Evolutionary conservation across 768 basidiomycete genomes (phyloP), one percentile per base, ranked within the genome.

Genomic region (Coprinopsis marcescibilis): DNA sequence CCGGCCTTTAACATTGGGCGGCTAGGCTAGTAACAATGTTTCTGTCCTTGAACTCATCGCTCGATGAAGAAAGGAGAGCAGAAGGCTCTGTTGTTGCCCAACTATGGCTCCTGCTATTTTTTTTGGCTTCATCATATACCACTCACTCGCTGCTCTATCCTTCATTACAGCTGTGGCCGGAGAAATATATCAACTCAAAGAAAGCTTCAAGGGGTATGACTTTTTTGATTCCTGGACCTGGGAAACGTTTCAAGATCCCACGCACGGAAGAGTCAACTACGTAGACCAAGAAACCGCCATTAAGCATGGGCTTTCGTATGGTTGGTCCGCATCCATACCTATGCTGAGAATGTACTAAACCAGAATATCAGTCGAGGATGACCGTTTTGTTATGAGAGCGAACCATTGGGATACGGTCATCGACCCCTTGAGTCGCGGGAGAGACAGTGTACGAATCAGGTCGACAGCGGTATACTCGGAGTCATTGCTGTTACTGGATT

Each of bases 251-350:
- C 55, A 71, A 47, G 81, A 84, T 56, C 81, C 80, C n/a, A 84
- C 81, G 0, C 76, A 81, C 50, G 81, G 81, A n/a, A 65, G 75
- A 42, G 78, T 80, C 48, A 75, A 81, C 60, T 83, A 79, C 50
- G 68, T 82, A 26, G 67, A 73, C 50, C 52, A 66, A 53, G 41
- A 50, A 13, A 70, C 71, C 1, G 75, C 81, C 0, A 41, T 65
- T n/a, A 15, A 40, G 0, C 56, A 58, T 1, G 76, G 75, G 46
- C 64, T 82, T 25, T 65, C 79, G 7, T 73, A 58, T 46, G 76
- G 80, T 77, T 36, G 20, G 68, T 48, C n/a, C 24, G 25, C 25
- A 41, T 43, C 44, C 33, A 20, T 14, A 21, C 6, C 8, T 32
- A 25, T 25, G 11, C 10, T 4, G 24, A 10, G 19, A n/a, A 17